These are phyloP conservation scores for Colletotrichum lupini DNA, from an alignment of 2,329 filamentous ascomycete genomes.

Conservation along the genomic window DNA sequence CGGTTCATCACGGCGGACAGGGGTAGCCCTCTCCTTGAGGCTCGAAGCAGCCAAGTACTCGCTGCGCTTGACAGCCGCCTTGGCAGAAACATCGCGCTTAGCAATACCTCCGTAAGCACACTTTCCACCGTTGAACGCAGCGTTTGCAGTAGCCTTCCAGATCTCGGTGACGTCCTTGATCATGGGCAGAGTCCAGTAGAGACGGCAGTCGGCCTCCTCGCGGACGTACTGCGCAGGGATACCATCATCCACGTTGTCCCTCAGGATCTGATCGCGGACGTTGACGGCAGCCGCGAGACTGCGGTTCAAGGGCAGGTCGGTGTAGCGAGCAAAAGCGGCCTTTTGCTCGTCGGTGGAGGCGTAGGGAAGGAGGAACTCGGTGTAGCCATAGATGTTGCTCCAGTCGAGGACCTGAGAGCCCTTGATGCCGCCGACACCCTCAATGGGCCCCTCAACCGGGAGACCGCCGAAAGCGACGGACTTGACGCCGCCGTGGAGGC, in stretches of 20 bases:
- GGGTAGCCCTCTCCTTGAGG: neutral
- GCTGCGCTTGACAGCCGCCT: conserved; percentile 1
- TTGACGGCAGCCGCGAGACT: conserved; percentile 49
- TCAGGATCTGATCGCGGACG: conserved; percentile 52
- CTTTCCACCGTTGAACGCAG: conserved; percentile 53
- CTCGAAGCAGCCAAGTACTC: neutral
- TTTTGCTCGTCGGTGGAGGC: conserved; percentile 43
- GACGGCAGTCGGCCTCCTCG: conserved; percentile 60
- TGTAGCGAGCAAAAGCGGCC: conserved; percentile 46
- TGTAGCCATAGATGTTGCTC: conserved; percentile 42
- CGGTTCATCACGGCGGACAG: neutral
- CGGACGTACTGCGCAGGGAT: conserved; percentile 60
- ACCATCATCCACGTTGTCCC: conserved; percentile 49
- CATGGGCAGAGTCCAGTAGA: conserved; percentile 64
- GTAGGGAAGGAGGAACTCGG: conserved; percentile 32
- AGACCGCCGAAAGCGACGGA: conserved; percentile 64
- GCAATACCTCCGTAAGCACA: conserved; percentile 51
- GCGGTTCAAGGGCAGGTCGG: conserved; percentile 45
- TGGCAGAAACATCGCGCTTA: neutral
- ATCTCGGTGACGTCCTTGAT: conserved; percentile 56
- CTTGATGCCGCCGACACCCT: conserved; percentile 65
- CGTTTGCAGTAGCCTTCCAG: conserved; percentile 57
- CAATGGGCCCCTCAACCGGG: conserved; percentile 58
- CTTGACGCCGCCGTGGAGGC: conserved; percentile 62
- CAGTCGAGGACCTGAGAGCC: conserved; percentile 55